phyloP scores from a whole-genome alignment of 352 stramenopile genomes.

The Pythium dissimile region DNA sequence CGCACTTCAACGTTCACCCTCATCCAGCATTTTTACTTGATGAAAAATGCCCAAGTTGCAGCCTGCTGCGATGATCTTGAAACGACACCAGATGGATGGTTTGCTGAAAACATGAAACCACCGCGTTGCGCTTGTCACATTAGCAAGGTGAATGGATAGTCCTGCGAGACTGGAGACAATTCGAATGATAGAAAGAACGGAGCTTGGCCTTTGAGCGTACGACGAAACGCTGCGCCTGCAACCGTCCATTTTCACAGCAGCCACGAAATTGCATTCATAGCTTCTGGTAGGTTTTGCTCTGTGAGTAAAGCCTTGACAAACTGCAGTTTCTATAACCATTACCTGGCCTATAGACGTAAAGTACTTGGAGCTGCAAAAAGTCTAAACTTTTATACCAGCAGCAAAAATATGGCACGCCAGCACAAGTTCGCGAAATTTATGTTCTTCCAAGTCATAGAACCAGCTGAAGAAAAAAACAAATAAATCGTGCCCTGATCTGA shows the following conservation, averaged over 20 bases:
- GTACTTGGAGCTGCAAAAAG: too few relatives aligned
- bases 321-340: too few relatives aligned
- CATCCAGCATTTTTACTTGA: not conserved
- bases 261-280: too few relatives aligned
- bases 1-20: not conserved
- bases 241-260: conserved; percentile 5
- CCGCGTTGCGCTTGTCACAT: not conserved
- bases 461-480: too few relatives aligned
- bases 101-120: not conserved
- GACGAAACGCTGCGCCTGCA: not conserved
- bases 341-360: too few relatives aligned
- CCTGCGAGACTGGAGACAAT: not conserved
- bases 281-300: too few relatives aligned
- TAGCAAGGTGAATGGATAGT: not conserved
- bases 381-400: too few relatives aligned
- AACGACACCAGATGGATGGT: not conserved
- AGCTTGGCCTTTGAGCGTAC: not conserved
- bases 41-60: not conserved
- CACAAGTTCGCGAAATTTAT: too few relatives aligned
- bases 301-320: too few relatives aligned
- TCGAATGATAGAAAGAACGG: not conserved
- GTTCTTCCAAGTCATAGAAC: too few relatives aligned
- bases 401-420: too few relatives aligned
- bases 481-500: too few relatives aligned
- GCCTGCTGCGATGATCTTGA: conserved; percentile 18